Percentiles rank a stretch among this genome's conserved stretches.
These are phyloP conservation scores for Leishmania gerbilli DNA, from an alignment of 208 protist species.

Conservation along the genomic window DNA sequence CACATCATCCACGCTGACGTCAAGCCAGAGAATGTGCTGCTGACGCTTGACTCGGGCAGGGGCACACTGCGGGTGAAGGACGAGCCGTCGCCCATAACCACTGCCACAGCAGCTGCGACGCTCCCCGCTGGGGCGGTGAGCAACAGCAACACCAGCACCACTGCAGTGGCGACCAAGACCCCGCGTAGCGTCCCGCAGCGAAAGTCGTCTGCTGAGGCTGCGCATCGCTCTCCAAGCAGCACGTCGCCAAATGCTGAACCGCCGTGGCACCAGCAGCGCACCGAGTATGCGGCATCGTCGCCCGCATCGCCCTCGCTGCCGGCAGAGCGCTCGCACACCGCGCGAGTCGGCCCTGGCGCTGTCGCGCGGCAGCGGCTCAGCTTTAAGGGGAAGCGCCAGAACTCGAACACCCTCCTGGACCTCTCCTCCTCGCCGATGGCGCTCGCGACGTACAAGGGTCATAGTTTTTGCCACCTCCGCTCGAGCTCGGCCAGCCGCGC, in stretches of 20 bases:
- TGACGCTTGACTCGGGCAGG: slow-evolving; percentile 65
- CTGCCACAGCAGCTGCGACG: no score
- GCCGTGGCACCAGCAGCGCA: slow-evolving; percentile 18
- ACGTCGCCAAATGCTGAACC: slow-evolving; percentile 1
- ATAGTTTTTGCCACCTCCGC: slow-evolving; percentile 22
- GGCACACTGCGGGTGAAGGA: slow-evolving; percentile 23
- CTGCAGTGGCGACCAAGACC: neutral
- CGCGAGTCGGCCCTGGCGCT: slow-evolving; percentile 6
- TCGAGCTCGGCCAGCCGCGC: slow-evolving; percentile 15
- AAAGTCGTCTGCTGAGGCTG: neutral
- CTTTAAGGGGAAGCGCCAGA: neutral
- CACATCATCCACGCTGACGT: slow-evolving; percentile 97
- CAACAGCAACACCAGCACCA: neutral
- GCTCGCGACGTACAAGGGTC: slow-evolving; percentile 7
- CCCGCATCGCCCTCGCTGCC: neutral
- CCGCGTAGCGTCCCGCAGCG: neutral
- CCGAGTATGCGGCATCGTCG: neutral
- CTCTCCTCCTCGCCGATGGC: slow-evolving; percentile 7
- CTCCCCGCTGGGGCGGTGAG: neutral
- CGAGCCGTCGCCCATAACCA: neutral
- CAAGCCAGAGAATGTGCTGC: slow-evolving; percentile 95
- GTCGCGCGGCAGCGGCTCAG: slow-evolving; percentile 20
- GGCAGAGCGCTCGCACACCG: slow-evolving; percentile 28
- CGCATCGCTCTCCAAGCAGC: neutral
- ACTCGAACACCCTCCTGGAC: slow-evolving; percentile 13